Conservation (phyloP, 306 rosid genomes). For the Cicer judaicum region DNA sequence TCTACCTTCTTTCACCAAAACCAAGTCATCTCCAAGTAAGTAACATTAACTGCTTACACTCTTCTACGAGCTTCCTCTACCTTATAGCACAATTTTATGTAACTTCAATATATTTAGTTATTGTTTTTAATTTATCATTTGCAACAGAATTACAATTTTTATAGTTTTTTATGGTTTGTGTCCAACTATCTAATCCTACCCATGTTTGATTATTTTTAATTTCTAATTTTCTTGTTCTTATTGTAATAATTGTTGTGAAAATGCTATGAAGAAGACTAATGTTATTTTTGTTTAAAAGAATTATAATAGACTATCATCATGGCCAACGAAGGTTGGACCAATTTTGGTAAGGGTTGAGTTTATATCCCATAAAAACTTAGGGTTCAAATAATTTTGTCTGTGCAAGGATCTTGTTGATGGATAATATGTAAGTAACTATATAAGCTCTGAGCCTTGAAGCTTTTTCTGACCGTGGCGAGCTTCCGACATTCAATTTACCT, state of each 20-base stretch:
- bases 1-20: conserved; percentile 57
- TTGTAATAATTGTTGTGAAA: conserved; percentile 4
- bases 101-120: not conserved
- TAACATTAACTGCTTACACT: not conserved
- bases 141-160: not conserved
- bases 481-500: too few relatives aligned
- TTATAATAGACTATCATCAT: too few relatives aligned
- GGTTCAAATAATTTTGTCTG: too few relatives aligned
- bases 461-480: too few relatives aligned
- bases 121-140: not conserved
- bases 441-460: too few relatives aligned
- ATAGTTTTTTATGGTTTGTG: not conserved
- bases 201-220: not conserved
- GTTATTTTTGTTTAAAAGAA: conserved; percentile 1
- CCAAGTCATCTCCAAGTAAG: conserved; percentile 62
- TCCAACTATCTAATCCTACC: too few relatives aligned
- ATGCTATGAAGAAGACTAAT: not conserved
- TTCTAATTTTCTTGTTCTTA: not conserved
- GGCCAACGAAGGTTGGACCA: too few relatives aligned
- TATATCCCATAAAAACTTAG: too few relatives aligned
- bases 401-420: too few relatives aligned
- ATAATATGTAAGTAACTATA: too few relatives aligned
- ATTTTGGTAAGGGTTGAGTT: too few relatives aligned
- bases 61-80: not conserved
- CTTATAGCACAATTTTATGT: not conserved